Base-by-base conservation (phyloP, 352 stramenopile species). In the Phytophthora cryptogea region DNA sequence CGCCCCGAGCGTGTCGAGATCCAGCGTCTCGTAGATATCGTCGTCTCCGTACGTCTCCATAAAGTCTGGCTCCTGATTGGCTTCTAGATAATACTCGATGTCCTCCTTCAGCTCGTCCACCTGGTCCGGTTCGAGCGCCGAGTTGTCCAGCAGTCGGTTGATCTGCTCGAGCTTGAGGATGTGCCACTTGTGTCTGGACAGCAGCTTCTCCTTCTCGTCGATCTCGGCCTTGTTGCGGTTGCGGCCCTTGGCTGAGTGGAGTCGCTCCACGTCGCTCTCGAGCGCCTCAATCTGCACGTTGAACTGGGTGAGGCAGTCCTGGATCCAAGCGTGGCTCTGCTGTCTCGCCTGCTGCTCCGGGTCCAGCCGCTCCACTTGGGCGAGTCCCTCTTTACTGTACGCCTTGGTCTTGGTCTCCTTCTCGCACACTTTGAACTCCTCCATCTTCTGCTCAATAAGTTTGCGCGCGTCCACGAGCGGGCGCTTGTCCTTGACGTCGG, bases 361-460 rank as follows among this genome's bases (percentile, higher is more conserved):
- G 77, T 97, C 89, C 27, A 99, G 73, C 14, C 93, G 86, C 42
- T 98, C 94, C 23, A 94, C 82, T 66, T 98, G 85, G 9, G 95
- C 95, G 35, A 99, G 72, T 4, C 97, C 97, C 66, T 99, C 97
- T 59, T 99, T 99, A 28, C 88, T 98, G 72, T 99, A 99, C 5
- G 97, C 97, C 70, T 99, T 99, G n/a, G 97, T 99, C 76, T 99
- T 99, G 9, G 96, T 99, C 79, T 99, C 97, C 61, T 99, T 99
- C 82, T 99, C 97, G 62, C 95, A 99, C 39, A 99, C 89, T 68
- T 99, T 99, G 73, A 99, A 99, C 74, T 98, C 89, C 81, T 99
- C 97, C 97, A 99, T 99, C 76, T 99, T 99, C 36, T 95, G 95
- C 76, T 99, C 97, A 54, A 99, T 99, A 16, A 98, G 78, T 39